Percentiles rank a stretch among this genome's conserved stretches.
These are phyloP conservation scores for Thalassiosira gravida DNA, from an alignment of 352 stramenopile genomes.

Conservation along the genomic window DNA sequence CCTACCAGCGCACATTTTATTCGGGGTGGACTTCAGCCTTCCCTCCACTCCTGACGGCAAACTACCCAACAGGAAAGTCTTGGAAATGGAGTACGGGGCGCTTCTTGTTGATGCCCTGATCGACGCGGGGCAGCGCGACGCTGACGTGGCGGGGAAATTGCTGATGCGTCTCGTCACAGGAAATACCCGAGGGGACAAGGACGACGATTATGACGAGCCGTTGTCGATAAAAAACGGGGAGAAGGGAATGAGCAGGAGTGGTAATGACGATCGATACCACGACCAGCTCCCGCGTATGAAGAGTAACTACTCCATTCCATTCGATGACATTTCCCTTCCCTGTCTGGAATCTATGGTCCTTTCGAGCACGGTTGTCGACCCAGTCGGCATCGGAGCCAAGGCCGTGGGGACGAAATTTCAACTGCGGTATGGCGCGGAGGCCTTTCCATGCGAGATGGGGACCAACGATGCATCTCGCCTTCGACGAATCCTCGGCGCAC, in stretches of 20 bases:
- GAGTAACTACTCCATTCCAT: conserved; percentile 34
- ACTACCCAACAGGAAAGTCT: conserved; percentile 33
- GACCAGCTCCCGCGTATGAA: conserved; percentile 12
- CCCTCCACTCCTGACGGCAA: conserved; percentile 46
- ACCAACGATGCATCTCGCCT: conserved; percentile 70
- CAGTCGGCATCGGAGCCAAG: conserved; percentile 76
- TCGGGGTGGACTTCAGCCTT: conserved; percentile 75
- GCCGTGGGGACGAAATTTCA: conserved; percentile 71
- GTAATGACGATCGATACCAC: conserved; percentile 29
- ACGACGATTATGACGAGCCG: conserved; percentile 39
- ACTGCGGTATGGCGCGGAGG: conserved; percentile 61
- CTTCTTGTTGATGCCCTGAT: conserved; percentile 72
- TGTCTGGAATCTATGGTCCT: conserved; percentile 78
- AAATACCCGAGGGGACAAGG: conserved; percentile 48
- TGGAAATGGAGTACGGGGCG: conserved; percentile 50
- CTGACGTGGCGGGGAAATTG: conserved; percentile 65
- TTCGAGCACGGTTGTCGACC: conserved; percentile 58
- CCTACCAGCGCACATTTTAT: conserved; percentile 62
- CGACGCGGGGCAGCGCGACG: conserved; percentile 31
- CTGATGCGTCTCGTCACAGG: conserved; percentile 66
- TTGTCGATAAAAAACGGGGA: too few relatives aligned
- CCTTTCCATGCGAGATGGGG: conserved; percentile 63
- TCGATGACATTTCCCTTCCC: conserved; percentile 42
- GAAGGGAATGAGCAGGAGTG: too few relatives aligned
- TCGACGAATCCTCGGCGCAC: conserved; percentile 48